phyloP scores from a whole-genome alignment of 208 protist genomes.

The Trypanosoma boissoni region DNA sequence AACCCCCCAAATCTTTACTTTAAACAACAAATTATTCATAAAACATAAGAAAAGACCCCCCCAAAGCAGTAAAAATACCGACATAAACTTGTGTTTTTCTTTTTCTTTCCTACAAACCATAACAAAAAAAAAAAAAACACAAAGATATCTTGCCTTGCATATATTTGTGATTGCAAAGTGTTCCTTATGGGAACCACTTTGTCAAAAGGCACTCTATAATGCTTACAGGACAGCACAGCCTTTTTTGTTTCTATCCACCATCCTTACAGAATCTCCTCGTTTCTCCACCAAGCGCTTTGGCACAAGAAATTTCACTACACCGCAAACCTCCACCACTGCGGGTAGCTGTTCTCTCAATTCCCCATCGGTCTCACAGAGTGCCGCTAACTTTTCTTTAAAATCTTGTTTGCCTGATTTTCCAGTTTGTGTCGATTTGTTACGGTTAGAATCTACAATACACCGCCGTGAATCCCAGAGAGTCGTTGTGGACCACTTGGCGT shows the following conservation, averaged over 20 bases:
- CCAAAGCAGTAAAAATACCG: no score
- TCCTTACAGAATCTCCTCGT: neutral
- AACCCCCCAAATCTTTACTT: no score
- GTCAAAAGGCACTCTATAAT: no score
- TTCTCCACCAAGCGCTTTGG: slow-evolving; percentile 5
- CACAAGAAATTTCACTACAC: slow-evolving; percentile 48
- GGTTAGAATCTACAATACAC: slow-evolving; percentile 54
- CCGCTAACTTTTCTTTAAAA: slow-evolving; percentile 3
- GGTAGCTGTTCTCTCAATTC: slow-evolving; percentile 65
- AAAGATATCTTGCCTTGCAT: neutral
- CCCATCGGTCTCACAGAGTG: slow-evolving; percentile 62
- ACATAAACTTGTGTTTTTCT: no score
- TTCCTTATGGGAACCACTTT: no score
- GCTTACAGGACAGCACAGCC: no score
- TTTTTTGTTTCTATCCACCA: no score
- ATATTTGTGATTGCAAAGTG: neutral
- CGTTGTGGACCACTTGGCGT: slow-evolving; percentile 60
- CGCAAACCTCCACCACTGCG: slow-evolving; percentile 64
- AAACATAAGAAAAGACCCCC: no score
- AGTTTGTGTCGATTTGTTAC: neutral
- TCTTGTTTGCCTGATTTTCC: neutral
- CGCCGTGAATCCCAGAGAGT: slow-evolving; percentile 62
- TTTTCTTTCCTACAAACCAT: neutral
- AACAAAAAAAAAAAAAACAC: slow-evolving; percentile 1
- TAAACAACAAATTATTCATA: no score